Conservation (phyloP, 163 green algal genomes). For the Scenedesmus sp. region DNA sequence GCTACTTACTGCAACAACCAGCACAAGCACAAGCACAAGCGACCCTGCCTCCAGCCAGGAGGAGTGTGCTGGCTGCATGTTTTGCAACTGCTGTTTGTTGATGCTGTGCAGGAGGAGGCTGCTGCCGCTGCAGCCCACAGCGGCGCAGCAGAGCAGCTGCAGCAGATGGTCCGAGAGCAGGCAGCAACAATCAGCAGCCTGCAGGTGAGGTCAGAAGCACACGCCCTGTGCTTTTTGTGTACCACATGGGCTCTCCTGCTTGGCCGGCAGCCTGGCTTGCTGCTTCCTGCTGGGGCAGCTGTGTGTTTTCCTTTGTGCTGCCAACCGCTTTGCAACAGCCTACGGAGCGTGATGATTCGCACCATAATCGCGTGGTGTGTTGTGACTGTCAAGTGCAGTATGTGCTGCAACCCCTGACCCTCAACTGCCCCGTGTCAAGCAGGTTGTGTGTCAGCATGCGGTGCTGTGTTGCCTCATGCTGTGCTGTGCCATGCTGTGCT, state of each 20-base stretch:
- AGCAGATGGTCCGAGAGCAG: slow-evolving; percentile 25
- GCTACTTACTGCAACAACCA: too few species aligned
- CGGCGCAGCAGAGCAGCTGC: neutral
- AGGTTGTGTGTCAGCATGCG: too few species aligned
- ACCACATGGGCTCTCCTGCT: too few species aligned
- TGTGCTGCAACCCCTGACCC: neutral
- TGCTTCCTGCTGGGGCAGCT: too few species aligned
- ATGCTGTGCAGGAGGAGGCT: slow-evolving; percentile 1
- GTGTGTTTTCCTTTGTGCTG: too few species aligned
- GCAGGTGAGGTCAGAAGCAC: slow-evolving; percentile 6
- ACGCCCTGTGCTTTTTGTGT: too few species aligned
- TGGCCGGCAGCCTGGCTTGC: too few species aligned
- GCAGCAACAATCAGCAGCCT: slow-evolving; percentile 9
- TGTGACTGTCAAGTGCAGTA: too few species aligned
- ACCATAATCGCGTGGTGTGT: too few species aligned
- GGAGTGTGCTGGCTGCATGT: neutral
- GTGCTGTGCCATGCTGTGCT: neutral
- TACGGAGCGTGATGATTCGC: too few species aligned
- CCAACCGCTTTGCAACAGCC: too few species aligned
- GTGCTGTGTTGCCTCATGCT: too few species aligned
- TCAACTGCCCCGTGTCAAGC: neutral
- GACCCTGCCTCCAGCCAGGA: neutral
- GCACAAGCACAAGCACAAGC: neutral
- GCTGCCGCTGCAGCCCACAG: neutral
- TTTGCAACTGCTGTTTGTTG: neutral